Base-by-base conservation (phyloP, 2,329 filamentous ascomycete genomes). In the Claviceps arundinis region DNA sequence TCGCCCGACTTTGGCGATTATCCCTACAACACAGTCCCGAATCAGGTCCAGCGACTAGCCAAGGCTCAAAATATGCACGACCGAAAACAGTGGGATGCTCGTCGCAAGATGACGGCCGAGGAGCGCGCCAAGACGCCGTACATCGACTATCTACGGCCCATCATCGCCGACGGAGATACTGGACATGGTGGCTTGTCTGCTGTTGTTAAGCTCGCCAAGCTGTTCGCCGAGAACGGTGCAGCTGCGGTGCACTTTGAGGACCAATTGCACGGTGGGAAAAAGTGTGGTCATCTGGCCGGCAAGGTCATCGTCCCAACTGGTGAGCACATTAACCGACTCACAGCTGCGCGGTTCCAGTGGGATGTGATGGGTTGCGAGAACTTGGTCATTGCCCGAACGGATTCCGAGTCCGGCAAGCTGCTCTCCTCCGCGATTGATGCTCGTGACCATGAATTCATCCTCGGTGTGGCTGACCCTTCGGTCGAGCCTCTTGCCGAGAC, bases 1-100 rank as follows among this genome's bases (percentile, higher is more conserved):
- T 96, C 89, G 0, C 87, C 93, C 44, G 93, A 98, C 67, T 95
- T 97, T 71, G 93, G 93, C 62, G 93, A 98, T 70, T 98, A 98
- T 67, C 93, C 93, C 0, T 98, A 98, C 73, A 97, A 97, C 66
- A 98, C 93, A 0, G 93, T 98, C 4, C 93, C 93, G 8, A 97
- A 97, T 70, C 93, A 97, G 68, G 93, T 98, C 4, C 89, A 98
- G 72, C 82, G 93, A 57, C 73, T 98, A 50, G 89, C 94, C 72
- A 97, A 97, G 72, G 93, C 93, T 4, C 93, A 98, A 69, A 89
- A 89, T 58, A 83, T 97, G 75, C 93, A 98, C 67, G 93, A 98
- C 68, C 84, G 93, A 59, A 95, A 94, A 69, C 87, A 96, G 63
- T 97, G 87, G 84, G 89, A 96, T 66, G 73, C 80, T 24, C 78